Percentiles rank a stretch among this genome's conserved stretches.
Evolutionary conservation across 2,329 filamentous ascomycete species (phyloP).

Genomic region (Diplocarpon rosae): DNA sequence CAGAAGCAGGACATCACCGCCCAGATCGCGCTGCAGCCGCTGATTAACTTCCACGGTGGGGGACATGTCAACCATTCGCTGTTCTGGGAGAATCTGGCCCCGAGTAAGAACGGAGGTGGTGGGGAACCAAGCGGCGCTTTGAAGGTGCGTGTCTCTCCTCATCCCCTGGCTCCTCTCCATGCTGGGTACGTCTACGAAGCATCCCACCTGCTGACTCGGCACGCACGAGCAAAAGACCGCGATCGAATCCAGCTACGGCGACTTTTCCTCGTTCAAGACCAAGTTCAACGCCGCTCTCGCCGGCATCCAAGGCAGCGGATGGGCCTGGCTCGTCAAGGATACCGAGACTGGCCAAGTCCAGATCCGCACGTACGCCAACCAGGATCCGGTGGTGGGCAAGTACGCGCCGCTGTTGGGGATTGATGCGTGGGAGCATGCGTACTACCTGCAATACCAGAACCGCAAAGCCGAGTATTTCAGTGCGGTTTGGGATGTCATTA

Average conservation of each 20-base stretch:
- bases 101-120: constrained; percentile 53
- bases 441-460: constrained; percentile 80
- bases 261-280: constrained; percentile 42
- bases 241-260: constrained; percentile 35
- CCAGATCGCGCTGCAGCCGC: constrained; percentile 42
- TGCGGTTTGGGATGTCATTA: constrained; percentile 69
- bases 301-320: constrained; percentile 49
- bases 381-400: constrained; percentile 79
- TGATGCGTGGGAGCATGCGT: constrained; percentile 93
- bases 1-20: constrained; percentile 39
- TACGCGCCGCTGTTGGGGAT: constrained; percentile 76
- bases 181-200: neutral
- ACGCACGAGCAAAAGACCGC: constrained; percentile 18
- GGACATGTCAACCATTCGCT: constrained; percentile 58
- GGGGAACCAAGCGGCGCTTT: constrained; percentile 43
- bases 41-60: constrained; percentile 57
- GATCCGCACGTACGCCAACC: constrained; percentile 68
- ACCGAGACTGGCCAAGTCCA: constrained; percentile 42
- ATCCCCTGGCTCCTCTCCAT: neutral
- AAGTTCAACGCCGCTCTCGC: constrained; percentile 48
- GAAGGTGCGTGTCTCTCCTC: constrained; percentile 19
- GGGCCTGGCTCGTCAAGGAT: constrained; percentile 47
- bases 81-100: constrained; percentile 61
- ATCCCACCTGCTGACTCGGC: no score
- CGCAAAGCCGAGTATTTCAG: constrained; percentile 65